These are phyloP conservation scores for Vinca minor DNA, from an alignment of 257 asterid genomes.

Conservation along the genomic window DNA sequence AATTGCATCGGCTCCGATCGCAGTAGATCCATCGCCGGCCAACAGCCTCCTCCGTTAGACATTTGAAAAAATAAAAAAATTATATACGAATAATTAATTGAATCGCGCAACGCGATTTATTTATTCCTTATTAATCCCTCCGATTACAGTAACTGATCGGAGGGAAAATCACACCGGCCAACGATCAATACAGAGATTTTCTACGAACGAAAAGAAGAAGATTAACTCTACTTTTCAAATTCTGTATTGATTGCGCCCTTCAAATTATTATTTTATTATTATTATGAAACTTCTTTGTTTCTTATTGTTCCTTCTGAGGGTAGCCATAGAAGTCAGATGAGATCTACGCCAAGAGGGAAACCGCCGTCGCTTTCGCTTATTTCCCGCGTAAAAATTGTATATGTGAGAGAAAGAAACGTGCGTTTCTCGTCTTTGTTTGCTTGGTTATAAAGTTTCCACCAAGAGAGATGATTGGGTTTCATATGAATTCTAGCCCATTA, in stretches of 20 bases:
- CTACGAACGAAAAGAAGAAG: too few species aligned
- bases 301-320: too few species aligned
- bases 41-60: slow-evolving; percentile 1
- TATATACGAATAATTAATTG: background rate
- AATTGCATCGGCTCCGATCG: slow-evolving; percentile 64
- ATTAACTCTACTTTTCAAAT: too few species aligned
- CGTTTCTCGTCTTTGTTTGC: too few species aligned
- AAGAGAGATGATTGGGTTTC: too few species aligned
- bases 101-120: background rate
- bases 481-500: too few species aligned
- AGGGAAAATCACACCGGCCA: slow-evolving; percentile 2
- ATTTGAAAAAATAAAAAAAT: background rate
- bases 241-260: background rate
- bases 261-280: too few species aligned
- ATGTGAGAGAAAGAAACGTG: too few species aligned
- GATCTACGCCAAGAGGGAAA: background rate
- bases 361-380: background rate
- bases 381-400: background rate
- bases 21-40: slow-evolving; percentile 51
- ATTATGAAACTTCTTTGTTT: too few species aligned
- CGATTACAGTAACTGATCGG: slow-evolving; percentile 11
- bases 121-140: slow-evolving; percentile 8
- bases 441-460: too few species aligned
- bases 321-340: background rate
- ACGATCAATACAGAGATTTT: slow-evolving; percentile 2